Evolutionary conservation across 2,329 filamentous ascomycete genomes (phyloP).

Genomic region (Elsinoe ampelina): DNA sequence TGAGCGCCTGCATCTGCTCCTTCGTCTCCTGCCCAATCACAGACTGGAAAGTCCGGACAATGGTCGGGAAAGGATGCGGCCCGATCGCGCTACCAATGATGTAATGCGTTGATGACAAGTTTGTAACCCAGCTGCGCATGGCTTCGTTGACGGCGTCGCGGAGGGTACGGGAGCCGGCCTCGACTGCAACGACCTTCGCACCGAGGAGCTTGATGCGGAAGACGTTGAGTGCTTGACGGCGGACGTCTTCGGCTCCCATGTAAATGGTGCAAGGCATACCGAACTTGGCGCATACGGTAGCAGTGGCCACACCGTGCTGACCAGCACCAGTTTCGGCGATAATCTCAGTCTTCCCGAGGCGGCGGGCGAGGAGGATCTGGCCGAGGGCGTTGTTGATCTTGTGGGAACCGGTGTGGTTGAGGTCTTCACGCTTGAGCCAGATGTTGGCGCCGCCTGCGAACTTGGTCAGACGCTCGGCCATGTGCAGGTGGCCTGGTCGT

Average conservation of each 20-base stretch:
- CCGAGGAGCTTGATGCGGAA: conserved; percentile 97
- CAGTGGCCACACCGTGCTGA: conserved; percentile 95
- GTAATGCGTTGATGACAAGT: conserved; percentile 92
- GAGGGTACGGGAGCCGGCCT: conserved; percentile 66
- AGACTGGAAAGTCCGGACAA: conserved; percentile 94
- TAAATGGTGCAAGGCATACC: conserved; percentile 97
- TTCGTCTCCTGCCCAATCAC: conserved; percentile 95
- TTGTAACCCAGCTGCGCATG: conserved; percentile 83
- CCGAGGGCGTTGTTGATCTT: conserved; percentile 99
- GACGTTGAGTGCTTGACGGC: conserved; percentile 91
- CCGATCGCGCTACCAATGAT: conserved; percentile 97
- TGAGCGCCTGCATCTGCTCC: conserved; percentile 74
- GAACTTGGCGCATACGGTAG: conserved; percentile 95
- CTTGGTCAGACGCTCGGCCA: conserved; percentile 79
- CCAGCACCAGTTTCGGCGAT: conserved; percentile 97
- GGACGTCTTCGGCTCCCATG: conserved; percentile 97
- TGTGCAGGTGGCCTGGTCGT: conserved; percentile 80
- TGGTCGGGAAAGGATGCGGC: conserved; percentile 94
- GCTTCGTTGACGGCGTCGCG: conserved; percentile 80
- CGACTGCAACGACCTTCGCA: conserved; percentile 84
- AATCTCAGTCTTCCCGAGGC: conserved; percentile 89
- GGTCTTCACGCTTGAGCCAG: conserved; percentile 94
- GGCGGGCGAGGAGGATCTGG: conserved; percentile 75
- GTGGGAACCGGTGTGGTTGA: conserved; percentile 96
- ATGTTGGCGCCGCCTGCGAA: conserved; percentile 88